phyloP scores from a whole-genome alignment of 495 filamentous ascomycete species.

The Penicillium cosmopolitanum region DNA sequence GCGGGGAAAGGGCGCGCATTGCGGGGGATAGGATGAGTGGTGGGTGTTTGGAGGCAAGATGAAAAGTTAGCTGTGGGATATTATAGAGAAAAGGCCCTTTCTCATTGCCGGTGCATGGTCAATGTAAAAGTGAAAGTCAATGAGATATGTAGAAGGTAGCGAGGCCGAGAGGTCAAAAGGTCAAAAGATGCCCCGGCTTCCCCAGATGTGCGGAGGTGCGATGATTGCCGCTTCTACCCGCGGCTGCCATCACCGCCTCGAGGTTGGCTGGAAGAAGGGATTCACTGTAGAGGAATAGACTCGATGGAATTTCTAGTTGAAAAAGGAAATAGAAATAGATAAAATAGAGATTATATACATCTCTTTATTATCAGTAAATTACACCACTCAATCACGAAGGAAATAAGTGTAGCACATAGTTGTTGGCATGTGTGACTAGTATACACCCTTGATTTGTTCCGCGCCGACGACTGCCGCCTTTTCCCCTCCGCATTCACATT shows the following conservation, averaged over 20 bases:
- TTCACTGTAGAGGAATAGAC: background rate
- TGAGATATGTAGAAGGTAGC: conserved; percentile 1
- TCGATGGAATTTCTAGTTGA: background rate
- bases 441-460: background rate
- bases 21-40: conserved; percentile 29
- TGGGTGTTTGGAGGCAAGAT: conserved; percentile 8
- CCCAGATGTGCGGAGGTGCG: conserved; percentile 44
- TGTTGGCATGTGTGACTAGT: no score
- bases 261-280: background rate
- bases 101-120: conserved; percentile 1
- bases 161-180: conserved; percentile 4
- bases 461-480: conserved; percentile 34
- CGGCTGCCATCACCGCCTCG: conserved; percentile 20
- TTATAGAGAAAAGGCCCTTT: background rate
- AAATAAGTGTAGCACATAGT: no score
- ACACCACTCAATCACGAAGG: no score
- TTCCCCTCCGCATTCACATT: conserved; percentile 10
- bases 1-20: conserved; percentile 45
- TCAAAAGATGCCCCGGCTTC: conserved; percentile 22
- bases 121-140: background rate
- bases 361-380: no score
- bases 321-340: background rate
- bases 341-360: background rate
- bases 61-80: background rate
- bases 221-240: conserved; percentile 48